Base-by-base conservation (phyloP, 148 eudicot genomes). In the Cornus kousa region DNA sequence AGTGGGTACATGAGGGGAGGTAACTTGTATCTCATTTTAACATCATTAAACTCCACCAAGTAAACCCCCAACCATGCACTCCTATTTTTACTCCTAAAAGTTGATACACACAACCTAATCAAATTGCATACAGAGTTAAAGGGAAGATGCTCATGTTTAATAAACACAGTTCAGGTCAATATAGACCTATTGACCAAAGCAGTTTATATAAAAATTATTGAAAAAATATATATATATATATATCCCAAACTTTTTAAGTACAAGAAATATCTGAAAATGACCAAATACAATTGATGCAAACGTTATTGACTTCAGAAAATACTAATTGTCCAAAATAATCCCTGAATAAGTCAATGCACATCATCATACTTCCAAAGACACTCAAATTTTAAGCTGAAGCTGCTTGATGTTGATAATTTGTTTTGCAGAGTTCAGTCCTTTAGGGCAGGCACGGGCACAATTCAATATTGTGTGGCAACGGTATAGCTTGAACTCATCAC, bases 401-500 rank as follows among this genome's bases (percentile, higher is more conserved):
- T 77, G 87, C 85, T 96, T 96, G 89, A 96, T 96, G 74, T 87
- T 89, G 46, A 84, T 91, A 82, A 96, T 96, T 85, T 96, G 91
- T 86, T 82, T 89, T 66, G 93, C 99, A 10, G 99, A 98, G 83
- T 91, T 96, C 83, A 96, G 85, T 82, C 99, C 99, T 88, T 96
- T 93, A 0, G 99, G 99, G 80, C 99, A 96, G 57, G 99, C 98
- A 77, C 92, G 91, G 37, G 99, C 87, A 84, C 99, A 96, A 79
- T 96, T 96, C 91, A 92, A 82, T 65, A 96, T 96, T 23, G 97
- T 93, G 77, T 96, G 99, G 87, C 99, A 96, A 40, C 99, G 93
- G 68, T 96, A 96, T 12, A 96, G 91, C 94, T 96, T 96, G 93
- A 90, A 96, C 74, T 96, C 98, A 40, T 96, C 98, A 60, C 87